Evolutionary conservation across 1,139 yeast species (phyloP).

Genomic region (Arxiozyma heterogenica): DNA sequence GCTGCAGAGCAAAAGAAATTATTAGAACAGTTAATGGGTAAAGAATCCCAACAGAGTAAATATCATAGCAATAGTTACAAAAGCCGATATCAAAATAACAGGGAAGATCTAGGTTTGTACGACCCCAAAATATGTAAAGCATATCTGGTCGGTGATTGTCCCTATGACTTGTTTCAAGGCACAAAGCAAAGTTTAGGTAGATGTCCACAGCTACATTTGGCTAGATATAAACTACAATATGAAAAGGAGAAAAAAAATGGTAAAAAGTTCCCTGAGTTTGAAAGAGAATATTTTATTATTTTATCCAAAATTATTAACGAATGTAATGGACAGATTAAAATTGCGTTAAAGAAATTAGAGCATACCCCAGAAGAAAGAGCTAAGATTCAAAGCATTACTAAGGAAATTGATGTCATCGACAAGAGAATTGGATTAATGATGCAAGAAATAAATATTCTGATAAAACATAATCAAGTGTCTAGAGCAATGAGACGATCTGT

Average conservation of each 20-base stretch:
- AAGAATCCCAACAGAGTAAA: slow-evolving; percentile 39
- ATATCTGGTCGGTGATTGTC: slow-evolving; percentile 80
- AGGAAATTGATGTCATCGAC: slow-evolving; percentile 60
- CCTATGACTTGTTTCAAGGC: slow-evolving; percentile 72
- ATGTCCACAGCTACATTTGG: slow-evolving; percentile 71
- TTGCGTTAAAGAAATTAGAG: slow-evolving; percentile 60
- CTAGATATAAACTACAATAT: slow-evolving; percentile 67
- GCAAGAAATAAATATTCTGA: slow-evolving; percentile 57
- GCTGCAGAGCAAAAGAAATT: slow-evolving; percentile 70
- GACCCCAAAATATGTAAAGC: slow-evolving; percentile 70
- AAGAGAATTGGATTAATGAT: slow-evolving; percentile 57
- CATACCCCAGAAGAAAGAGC: slow-evolving; percentile 71
- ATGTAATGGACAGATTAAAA: slow-evolving; percentile 55
- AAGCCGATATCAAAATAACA: slow-evolving; percentile 3
- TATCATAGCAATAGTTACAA: slow-evolving; percentile 11
- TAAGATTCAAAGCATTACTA: slow-evolving; percentile 52
- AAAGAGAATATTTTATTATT: slow-evolving; percentile 47
- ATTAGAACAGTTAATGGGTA: slow-evolving; percentile 79
- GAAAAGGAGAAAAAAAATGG: slow-evolving; percentile 49
- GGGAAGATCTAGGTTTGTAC: slow-evolving; percentile 34
- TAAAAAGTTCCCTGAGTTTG: slow-evolving; percentile 57
- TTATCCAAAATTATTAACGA: slow-evolving; percentile 45
- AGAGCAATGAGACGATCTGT: slow-evolving; percentile 42
- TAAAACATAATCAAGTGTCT: slow-evolving; percentile 42
- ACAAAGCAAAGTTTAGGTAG: slow-evolving; percentile 79